Base-by-base conservation (phyloP, 179 eudicot species). In the Vitellaria paradoxa region DNA sequence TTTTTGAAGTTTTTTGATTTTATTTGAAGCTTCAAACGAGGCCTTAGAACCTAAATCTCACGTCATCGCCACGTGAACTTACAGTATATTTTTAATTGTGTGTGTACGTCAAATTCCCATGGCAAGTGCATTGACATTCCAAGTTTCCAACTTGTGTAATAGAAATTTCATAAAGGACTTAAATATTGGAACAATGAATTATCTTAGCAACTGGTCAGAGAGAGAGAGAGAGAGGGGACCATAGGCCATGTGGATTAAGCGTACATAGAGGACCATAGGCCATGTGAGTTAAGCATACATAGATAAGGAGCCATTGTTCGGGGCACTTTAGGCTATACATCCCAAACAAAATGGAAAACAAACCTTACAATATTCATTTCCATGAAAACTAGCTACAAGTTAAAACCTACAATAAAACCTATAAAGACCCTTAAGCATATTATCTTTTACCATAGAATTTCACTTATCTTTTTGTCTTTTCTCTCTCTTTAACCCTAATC, bases 271-370 rank as follows among this genome's bases (percentile, higher is more conserved):
- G n/a, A 67, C 37, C 57, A 23, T 14, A 30, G 64, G 56, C 37
- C 74, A 79, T 45, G 66, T n/a, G 76, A 78, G n/a, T n/a, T n/a
- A n/a, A n/a, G 76, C 81, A 77, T 40, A 50, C 40, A 64, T 66
- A 65, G 65, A 78, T 65, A 77, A 73, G 74, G 26, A 73, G 75
- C 78, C 81, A 77, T 81, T 30, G 65, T 77, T 73, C 45, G 73
- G 68, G 61, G 81, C 81, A 77, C 75, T 17, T 45, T 15, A 24
- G 75, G 82, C 72, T 73, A 73, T 81, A 65, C 69, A 77, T 81
- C 84, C 84, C 81, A 73, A 81, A 78, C 78, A 81, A 72, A 81
- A 78, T 77, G 74, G 83, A 26, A 76, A 68, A 53, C 61, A 47
- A 30, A 40, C 56, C 7, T 14, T 20, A 13, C 47, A 13, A 74